Evolutionary conservation across 208 protist genomes (phyloP).

Genomic region (Crithidia expoeki): DNA sequence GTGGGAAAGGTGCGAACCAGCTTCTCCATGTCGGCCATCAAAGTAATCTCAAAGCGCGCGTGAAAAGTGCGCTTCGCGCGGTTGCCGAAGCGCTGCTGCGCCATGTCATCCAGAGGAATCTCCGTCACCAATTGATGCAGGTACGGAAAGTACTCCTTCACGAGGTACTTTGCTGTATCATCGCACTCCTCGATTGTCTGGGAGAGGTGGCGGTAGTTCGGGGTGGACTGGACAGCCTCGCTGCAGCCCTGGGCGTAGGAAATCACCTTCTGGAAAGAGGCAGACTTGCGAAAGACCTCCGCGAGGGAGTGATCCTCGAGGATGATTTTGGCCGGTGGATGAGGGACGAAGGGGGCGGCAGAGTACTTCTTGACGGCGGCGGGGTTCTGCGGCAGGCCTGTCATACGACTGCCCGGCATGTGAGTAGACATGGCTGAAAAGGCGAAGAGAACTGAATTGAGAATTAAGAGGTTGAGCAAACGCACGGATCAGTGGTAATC

Average conservation of each 20-base stretch:
- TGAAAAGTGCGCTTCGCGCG: conserved; percentile 83
- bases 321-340: conserved; percentile 70
- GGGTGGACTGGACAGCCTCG: conserved; percentile 34
- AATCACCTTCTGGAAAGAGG: conserved; percentile 73
- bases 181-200: conserved; percentile 25
- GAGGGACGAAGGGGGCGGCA: conserved; percentile 9
- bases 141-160: conserved; percentile 57
- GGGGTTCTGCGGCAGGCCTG: conserved; percentile 17
- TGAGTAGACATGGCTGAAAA: conserved; percentile 14
- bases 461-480: background rate
- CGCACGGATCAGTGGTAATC: no score
- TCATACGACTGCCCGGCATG: conserved; percentile 17
- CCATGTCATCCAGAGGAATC: conserved; percentile 80
- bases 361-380: conserved; percentile 23
- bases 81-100: conserved; percentile 89
- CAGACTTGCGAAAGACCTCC: conserved; percentile 59
- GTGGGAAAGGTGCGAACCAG: conserved; percentile 56
- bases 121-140: conserved; percentile 56
- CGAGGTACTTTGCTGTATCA: conserved; percentile 48
- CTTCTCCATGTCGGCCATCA: conserved; percentile 49
- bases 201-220: conserved; percentile 19
- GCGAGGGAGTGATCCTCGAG: conserved; percentile 66
- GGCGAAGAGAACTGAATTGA: background rate
- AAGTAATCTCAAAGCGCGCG: conserved; percentile 46
- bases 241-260: conserved; percentile 63